Evolutionary conservation across 2,329 filamentous ascomycete species (phyloP), one percentile per base, ranked within the genome.

Genomic region (Cytospora leucostoma): DNA sequence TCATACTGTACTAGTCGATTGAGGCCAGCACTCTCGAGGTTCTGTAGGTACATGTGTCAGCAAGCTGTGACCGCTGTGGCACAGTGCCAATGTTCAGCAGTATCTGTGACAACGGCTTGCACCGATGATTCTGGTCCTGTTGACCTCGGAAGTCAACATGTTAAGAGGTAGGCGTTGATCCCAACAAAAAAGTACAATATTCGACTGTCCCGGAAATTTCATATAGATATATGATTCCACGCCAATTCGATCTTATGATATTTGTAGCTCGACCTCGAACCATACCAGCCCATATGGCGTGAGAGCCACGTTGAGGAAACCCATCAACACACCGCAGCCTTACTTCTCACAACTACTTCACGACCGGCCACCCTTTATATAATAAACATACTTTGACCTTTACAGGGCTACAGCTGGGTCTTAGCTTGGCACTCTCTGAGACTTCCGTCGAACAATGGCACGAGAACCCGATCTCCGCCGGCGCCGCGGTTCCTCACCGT

Each of bases 121-220:
- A 32, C n/a, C 32, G 38, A 37, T 65, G 33, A 35, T 8, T 35
- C n/a, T 12, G 13, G 19, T 19, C 32, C 47, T 60, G 63, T 65
- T 63, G 63, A 63, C 63, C 59, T 65, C 63, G 63, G 63, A 44
- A 52, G 61, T 44, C 57, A 38, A 37, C 44, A 52, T 56, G 15
- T 19, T 40, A 10, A 19, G 17, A 21, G 38, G 32, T 54, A 66
- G 61, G 64, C 61, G 57, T 35, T 38, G 59, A 21, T 62, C 56
- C 63, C 63, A 65, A 65, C 64, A 64, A 65, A 62, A 53, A 17
- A 21, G 27, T 27, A 33, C 21, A 17, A 55, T 35, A 49, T 15
- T 55, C 44, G 21, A 47, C 44, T 21, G 11, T 47, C n/a, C n/a
- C 5, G 3, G 44, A 8, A 27, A 21, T 17, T 8, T 11, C 7